These are phyloP conservation scores for Thalassiosira profunda DNA, from an alignment of 108 stramenopile genomes.

Conservation along the genomic window DNA sequence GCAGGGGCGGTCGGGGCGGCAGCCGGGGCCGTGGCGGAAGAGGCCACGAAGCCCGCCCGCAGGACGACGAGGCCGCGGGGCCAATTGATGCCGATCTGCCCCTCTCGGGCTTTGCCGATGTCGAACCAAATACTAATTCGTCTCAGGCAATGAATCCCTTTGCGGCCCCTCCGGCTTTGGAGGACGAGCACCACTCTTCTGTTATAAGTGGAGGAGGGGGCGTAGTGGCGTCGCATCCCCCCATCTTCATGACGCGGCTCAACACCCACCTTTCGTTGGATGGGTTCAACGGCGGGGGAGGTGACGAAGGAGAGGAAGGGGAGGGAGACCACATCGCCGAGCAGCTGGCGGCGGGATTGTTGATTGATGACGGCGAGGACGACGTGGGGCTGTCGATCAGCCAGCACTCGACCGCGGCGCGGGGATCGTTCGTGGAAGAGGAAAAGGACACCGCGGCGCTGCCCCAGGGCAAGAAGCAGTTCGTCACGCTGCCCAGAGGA, in stretches of 20 bases:
- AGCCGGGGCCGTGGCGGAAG: constrained; percentile 12
- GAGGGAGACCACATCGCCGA: constrained; percentile 51
- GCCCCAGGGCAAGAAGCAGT: constrained; percentile 24
- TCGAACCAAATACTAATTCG: too few species aligned
- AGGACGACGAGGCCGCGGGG: neutral
- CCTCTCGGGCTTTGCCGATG: neutral
- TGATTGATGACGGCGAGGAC: constrained; percentile 37
- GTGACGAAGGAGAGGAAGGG: constrained; percentile 1
- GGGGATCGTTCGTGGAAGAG: constrained; percentile 14
- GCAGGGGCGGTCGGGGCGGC: neutral
- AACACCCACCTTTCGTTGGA: constrained; percentile 36
- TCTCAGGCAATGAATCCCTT: neutral
- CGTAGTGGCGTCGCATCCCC: constrained; percentile 24
- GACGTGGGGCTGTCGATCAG: neutral
- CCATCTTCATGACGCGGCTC: constrained; percentile 43
- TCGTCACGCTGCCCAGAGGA: constrained; percentile 42
- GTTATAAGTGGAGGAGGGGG: constrained; percentile 45
- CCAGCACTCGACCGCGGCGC: neutral
- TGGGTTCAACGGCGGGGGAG: constrained; percentile 14
- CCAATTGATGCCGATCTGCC: neutral
- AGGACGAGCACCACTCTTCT: neutral
- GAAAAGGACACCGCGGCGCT: neutral
- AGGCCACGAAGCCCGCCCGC: neutral
- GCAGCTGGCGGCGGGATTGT: constrained; percentile 36
- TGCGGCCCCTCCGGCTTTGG: neutral